phyloP scores from a whole-genome alignment of 805 yeast genomes.

The Pichia kluyveri region DNA sequence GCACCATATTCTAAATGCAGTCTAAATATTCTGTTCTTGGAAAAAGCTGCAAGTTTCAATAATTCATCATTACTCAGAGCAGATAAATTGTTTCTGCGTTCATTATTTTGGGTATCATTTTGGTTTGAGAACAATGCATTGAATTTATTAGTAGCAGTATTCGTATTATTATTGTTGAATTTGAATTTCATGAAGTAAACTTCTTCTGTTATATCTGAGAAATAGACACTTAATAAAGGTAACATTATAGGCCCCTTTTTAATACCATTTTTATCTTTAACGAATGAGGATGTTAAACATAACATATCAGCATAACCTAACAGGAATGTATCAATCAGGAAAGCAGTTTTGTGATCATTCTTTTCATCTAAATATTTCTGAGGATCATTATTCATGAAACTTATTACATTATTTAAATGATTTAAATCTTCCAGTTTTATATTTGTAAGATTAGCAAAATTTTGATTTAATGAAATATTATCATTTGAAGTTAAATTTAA shows the following conservation, averaged over 20 bases:
- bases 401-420: neutral
- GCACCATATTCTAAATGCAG: slow-evolving; percentile 88
- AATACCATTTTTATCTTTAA: slow-evolving; percentile 66
- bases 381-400: neutral
- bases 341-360: slow-evolving; percentile 19
- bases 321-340: slow-evolving; percentile 40
- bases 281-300: slow-evolving; percentile 63
- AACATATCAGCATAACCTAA: slow-evolving; percentile 70
- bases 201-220: slow-evolving; percentile 41
- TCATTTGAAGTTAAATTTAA: neutral
- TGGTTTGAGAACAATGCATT: neutral
- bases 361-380: slow-evolving; percentile 17
- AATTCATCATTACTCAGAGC: slow-evolving; percentile 3
- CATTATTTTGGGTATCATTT: neutral
- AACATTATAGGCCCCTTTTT: slow-evolving; percentile 77
- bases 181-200: slow-evolving; percentile 11
- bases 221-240: slow-evolving; percentile 58
- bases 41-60: slow-evolving; percentile 2
- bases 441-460: neutral
- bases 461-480: neutral
- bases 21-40: slow-evolving; percentile 39
- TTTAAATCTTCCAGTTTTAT: neutral
- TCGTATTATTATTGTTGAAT: neutral
- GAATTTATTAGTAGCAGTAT: neutral
- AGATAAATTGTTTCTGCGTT: neutral